A percentile compares a stretch with the other conserved stretches of the same genome.
Conservation (phyloP, 768 basidiomycete species). For the Kwoniella heveanensis region DNA sequence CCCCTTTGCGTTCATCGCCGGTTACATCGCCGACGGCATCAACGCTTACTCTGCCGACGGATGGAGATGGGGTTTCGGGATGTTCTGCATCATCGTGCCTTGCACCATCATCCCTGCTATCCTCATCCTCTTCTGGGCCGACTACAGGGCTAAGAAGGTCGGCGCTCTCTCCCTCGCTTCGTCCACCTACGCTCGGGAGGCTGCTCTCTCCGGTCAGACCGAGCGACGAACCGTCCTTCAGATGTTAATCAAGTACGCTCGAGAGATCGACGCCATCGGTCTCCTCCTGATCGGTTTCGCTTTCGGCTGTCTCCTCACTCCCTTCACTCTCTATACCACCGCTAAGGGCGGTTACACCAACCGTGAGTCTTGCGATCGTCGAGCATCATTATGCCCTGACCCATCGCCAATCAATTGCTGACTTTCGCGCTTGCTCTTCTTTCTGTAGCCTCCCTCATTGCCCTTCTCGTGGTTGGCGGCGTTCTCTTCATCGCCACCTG, state of each 20-base stretch:
- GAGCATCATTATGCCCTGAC: no score
- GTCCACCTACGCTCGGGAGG: conserved; percentile 26
- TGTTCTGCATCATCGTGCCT: conserved; percentile 53
- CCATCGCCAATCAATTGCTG: no score
- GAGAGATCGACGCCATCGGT: conserved; percentile 45
- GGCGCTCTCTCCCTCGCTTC: conserved; percentile 40
- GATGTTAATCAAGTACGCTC: conserved; percentile 24
- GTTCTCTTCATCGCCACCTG: conserved; percentile 56
- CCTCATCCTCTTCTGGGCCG: conserved; percentile 49
- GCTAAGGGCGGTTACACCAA: conserved; percentile 42
- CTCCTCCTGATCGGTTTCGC: conserved; percentile 44
- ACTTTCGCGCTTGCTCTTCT: neutral
- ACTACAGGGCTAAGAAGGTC: conserved; percentile 39
- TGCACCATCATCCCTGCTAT: conserved; percentile 44
- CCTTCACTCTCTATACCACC: conserved; percentile 42
- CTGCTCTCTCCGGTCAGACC: conserved; percentile 1
- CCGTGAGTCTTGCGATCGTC: conserved; percentile 36
- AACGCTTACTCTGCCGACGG: conserved; percentile 37
- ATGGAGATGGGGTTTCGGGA: conserved; percentile 56
- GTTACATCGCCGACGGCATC: conserved; percentile 44
- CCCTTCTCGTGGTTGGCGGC: conserved; percentile 57
- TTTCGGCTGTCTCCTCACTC: conserved; percentile 39
- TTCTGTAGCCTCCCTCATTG: conserved; percentile 20
- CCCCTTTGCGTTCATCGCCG: conserved; percentile 47
- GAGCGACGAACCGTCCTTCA: conserved; percentile 1